Evolutionary conservation across 352 stramenopile genomes (phyloP).

Genomic region (Peronosclerospora sorghi): DNA sequence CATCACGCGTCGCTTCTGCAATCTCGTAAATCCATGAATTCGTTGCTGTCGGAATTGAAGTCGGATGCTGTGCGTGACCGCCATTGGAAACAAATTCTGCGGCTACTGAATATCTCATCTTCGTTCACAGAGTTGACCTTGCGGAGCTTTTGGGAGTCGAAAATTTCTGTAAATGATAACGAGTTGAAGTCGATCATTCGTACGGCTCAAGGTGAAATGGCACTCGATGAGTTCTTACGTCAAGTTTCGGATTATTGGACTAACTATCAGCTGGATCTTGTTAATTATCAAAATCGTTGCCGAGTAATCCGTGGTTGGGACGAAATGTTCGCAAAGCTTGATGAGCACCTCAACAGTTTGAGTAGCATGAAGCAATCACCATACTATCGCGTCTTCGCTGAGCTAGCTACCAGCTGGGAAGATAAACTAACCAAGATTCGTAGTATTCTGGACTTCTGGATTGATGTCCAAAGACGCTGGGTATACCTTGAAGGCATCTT

Average conservation of each 20-base stretch:
- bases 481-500: conserved; percentile 99
- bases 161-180: conserved; percentile 87
- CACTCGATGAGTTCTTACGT: conserved; percentile 96
- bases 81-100: conserved; percentile 98
- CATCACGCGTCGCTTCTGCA: conserved; percentile 91
- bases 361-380: conserved; percentile 98
- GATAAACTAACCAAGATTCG: conserved; percentile 95
- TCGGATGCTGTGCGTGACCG: conserved; percentile 97
- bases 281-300: conserved; percentile 91
- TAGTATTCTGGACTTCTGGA: conserved; percentile 97
- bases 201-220: conserved; percentile 98
- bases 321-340: conserved; percentile 98
- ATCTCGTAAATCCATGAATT: conserved; percentile 88
- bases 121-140: conserved; percentile 94
- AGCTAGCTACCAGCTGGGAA: conserved; percentile 96
- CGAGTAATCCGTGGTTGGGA: conserved; percentile 98
- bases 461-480: conserved; percentile 99
- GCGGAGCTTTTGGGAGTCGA: conserved; percentile 95
- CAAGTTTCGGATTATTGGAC: conserved; percentile 90
- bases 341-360: conserved; percentile 98
- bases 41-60: conserved; percentile 94
- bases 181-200: conserved; percentile 95
- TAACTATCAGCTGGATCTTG: conserved; percentile 84
- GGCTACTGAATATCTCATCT: conserved; percentile 87
- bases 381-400: conserved; percentile 98